Evolutionary conservation across 2,329 filamentous ascomycete genomes (phyloP), one percentile per base, ranked within the genome.

Genomic region (Aspergillus floridensis): DNA sequence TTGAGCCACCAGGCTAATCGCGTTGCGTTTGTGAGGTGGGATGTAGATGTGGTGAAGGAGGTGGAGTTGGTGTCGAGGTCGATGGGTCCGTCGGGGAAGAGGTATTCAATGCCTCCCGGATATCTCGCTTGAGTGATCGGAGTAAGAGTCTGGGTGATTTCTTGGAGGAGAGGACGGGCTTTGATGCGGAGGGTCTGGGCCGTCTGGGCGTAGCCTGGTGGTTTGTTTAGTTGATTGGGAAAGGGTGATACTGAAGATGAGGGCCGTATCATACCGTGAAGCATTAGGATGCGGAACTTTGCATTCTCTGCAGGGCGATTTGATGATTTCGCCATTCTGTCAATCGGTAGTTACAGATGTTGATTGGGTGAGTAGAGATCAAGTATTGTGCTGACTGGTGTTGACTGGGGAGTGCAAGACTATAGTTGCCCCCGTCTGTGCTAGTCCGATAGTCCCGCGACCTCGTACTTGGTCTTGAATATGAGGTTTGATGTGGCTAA

Each of bases 1-100:
- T 57, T 55, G 21, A 58, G 49, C 62, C 62, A 64, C 62, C 62
- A 64, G 12, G 38, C 53, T 47, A 29, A 21, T 22, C 38, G 47
- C 19, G 44, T 24, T 21, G 14, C 11, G 22, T 19, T 24, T n/a
- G 26, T 12, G 5, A 38, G 29, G 3, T 35, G 26, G 2, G 32
- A 35, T 14, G 3, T 35, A 11, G 32, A 35, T 12, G 11, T 16
- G 26, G 26, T 26, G 26, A 26, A 4, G 21, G 53, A 46, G 38
- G 12, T 31, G 16, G 14, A 8, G n/a, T 21, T 14, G 38, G 21
- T 11, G 46, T 49, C 21, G 3, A 49, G 46, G 21, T 49, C 22
- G n/a, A 49, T 12, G 7, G 46, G 46, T 12, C 46, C 46, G 19
- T 49, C 22, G 46, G 46, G 46, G 21, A 49, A 49, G 19, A 49